Conservation (phyloP, 208 protist species). For the Wallacemonas sp. region DNA sequence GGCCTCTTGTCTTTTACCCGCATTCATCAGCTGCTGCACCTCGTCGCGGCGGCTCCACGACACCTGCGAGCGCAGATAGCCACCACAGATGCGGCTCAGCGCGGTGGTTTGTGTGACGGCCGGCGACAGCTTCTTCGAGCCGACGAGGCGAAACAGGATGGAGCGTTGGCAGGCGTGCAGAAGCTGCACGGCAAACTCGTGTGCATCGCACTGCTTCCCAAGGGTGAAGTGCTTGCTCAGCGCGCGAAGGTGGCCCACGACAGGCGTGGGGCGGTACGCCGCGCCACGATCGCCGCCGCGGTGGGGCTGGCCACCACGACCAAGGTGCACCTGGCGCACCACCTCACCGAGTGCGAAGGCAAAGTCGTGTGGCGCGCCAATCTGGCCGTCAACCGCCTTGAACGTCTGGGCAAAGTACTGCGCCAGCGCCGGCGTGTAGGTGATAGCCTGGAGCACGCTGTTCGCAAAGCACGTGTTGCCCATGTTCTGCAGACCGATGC, state of each 20-base stretch:
- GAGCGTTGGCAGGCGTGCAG: constrained; percentile 79
- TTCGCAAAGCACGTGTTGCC: constrained; percentile 94
- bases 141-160: constrained; percentile 74
- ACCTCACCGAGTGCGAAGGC: constrained; percentile 81
- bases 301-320: neutral
- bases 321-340: constrained; percentile 64
- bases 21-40: constrained; percentile 65
- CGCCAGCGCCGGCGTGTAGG: constrained; percentile 82
- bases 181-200: constrained; percentile 89
- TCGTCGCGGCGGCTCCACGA: constrained; percentile 77
- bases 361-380: constrained; percentile 80
- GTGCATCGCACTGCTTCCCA: constrained; percentile 89
- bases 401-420: constrained; percentile 82
- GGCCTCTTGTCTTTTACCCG: constrained; percentile 73
- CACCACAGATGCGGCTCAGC: constrained; percentile 80
- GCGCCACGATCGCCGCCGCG: constrained; percentile 15
- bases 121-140: constrained; percentile 61
- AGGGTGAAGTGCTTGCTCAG: constrained; percentile 78
- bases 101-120: constrained; percentile 72
- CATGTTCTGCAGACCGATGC: constrained; percentile 78
- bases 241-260: constrained; percentile 61
- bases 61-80: constrained; percentile 87
- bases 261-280: constrained; percentile 51
- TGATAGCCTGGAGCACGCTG: constrained; percentile 82
- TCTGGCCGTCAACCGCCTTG: constrained; percentile 42